These are phyloP conservation scores for Diaporthe vaccinii DNA, from an alignment of 2,329 filamentous ascomycete species.

Conservation along the genomic window DNA sequence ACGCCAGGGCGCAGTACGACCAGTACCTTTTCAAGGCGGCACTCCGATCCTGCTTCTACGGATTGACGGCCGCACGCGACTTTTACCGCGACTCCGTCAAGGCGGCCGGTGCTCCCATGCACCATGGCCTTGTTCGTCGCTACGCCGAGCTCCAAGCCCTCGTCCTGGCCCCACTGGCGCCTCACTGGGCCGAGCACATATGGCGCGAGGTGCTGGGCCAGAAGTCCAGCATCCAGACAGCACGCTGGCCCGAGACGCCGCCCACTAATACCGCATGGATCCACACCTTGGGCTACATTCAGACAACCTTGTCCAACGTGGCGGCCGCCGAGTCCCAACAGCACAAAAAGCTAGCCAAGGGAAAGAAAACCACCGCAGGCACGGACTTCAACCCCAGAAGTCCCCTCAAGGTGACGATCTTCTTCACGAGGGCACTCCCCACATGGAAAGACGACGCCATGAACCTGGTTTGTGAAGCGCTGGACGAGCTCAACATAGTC, in stretches of 20 bases:
- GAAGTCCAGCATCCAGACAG: constrained; percentile 8
- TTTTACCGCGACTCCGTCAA: constrained; percentile 5
- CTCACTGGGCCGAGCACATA: constrained; percentile 4
- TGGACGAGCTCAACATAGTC: constrained; percentile 4
- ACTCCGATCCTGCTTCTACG: constrained; percentile 7
- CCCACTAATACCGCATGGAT: constrained; percentile 7
- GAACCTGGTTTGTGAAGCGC: constrained; percentile 7
- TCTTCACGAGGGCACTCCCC: constrained; percentile 8
- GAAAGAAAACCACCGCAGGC: constrained; percentile 7
- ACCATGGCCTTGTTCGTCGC: constrained; percentile 9
- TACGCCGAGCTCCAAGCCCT: constrained; percentile 5
- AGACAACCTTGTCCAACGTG: constrained; percentile 2
- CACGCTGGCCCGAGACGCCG: constrained; percentile 2
- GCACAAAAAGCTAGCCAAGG: constrained; percentile 8
- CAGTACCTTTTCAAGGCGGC: constrained; percentile 1
- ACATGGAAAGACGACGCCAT: constrained; percentile 10
- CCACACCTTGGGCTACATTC: constrained; percentile 2
- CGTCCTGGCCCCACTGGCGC: constrained; percentile 5
- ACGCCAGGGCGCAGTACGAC: constrained; percentile 8
- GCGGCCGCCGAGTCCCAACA: constrained; percentile 5
- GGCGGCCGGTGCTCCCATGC: not conserved
- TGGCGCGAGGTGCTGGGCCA: constrained; percentile 5
- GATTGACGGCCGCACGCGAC: constrained; percentile 5
- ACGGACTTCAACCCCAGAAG: constrained; percentile 5
- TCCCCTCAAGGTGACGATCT: constrained; percentile 6